Evolutionary conservation across 75 land plant species (phyloP).

Genomic region (Larix kaempferi): DNA sequence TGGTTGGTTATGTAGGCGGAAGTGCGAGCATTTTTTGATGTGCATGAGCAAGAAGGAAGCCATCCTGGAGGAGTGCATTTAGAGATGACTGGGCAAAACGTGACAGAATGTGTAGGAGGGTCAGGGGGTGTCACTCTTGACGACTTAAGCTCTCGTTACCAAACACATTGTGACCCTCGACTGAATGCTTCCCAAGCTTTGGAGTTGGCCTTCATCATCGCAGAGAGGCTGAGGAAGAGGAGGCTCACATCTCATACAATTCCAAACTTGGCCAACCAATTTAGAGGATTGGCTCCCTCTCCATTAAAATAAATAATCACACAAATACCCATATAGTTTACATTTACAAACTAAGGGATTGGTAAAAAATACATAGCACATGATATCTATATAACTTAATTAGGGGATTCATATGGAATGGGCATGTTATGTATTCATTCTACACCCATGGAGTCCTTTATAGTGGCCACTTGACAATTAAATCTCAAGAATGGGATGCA

Average conservation of each 20-base stretch:
- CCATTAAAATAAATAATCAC: too few relatives aligned
- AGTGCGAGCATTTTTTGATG: constrained; percentile 68
- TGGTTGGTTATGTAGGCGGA: constrained; percentile 36
- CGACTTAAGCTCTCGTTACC: constrained; percentile 57
- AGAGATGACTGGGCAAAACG: constrained; percentile 81
- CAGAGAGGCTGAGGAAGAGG: constrained; percentile 52
- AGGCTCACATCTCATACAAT: constrained; percentile 13
- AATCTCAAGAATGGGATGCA: too few relatives aligned
- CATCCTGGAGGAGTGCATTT: constrained; percentile 71
- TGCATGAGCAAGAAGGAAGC: constrained; percentile 73
- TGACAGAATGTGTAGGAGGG: constrained; percentile 76
- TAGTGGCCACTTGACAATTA: too few relatives aligned
- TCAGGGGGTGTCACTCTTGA: constrained; percentile 44
- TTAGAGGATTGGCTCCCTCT: too few relatives aligned
- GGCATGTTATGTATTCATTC: too few relatives aligned
- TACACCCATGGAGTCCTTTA: too few relatives aligned
- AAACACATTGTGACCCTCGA: constrained; percentile 71
- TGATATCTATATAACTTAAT: too few relatives aligned
- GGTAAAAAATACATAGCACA: too few relatives aligned
- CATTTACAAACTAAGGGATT: too few relatives aligned
- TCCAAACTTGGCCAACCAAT: too few relatives aligned
- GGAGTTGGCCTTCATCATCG: constrained; percentile 61
- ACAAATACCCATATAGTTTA: too few relatives aligned
- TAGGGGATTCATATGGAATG: too few relatives aligned
- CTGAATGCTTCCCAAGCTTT: constrained; percentile 71